These are phyloP conservation scores for Coelastrella sp. DNA, from an alignment of 139 green algal genomes.

Conservation along the genomic window DNA sequence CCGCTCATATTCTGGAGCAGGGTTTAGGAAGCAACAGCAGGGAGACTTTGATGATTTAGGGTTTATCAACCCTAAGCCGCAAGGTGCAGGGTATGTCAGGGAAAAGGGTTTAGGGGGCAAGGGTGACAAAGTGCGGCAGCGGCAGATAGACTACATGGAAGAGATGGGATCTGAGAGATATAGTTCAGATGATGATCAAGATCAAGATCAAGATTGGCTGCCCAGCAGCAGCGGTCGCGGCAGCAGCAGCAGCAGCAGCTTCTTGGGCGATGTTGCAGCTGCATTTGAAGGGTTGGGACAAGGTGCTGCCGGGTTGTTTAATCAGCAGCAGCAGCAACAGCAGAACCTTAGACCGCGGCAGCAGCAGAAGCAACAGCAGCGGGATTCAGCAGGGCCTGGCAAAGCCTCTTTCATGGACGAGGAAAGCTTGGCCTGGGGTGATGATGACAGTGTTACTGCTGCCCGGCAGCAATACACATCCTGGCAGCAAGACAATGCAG, in stretches of 20 bases:
- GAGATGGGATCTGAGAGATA: constrained; percentile 32
- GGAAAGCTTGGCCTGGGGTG: neutral
- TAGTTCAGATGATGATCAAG: neutral
- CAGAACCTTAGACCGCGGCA: neutral
- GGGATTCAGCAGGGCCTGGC: neutral
- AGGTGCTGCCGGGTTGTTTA: neutral
- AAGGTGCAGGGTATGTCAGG: neutral
- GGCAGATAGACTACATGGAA: constrained; percentile 24
- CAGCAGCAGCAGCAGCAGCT: constrained; percentile 25
- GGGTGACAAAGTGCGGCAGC: neutral
- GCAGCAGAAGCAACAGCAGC: neutral
- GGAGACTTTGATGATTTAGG: neutral
- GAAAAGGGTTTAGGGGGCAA: neutral
- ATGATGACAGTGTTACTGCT: neutral
- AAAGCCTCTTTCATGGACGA: neutral
- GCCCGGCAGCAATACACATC: neutral
- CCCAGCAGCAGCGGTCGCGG: neutral
- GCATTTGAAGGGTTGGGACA: neutral
- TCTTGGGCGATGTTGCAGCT: neutral
- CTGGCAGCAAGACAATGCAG: neutral
- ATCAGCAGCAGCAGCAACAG: neutral
- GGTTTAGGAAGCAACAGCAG: neutral
- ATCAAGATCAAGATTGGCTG: neutral
- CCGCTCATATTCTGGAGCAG: neutral
- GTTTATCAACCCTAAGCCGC: neutral